A percentile compares a stretch with the other conserved stretches of the same genome.
Evolutionary conservation across 371 early-diverging fungal genomes (phyloP).

Genomic region (Circinella minor): DNA sequence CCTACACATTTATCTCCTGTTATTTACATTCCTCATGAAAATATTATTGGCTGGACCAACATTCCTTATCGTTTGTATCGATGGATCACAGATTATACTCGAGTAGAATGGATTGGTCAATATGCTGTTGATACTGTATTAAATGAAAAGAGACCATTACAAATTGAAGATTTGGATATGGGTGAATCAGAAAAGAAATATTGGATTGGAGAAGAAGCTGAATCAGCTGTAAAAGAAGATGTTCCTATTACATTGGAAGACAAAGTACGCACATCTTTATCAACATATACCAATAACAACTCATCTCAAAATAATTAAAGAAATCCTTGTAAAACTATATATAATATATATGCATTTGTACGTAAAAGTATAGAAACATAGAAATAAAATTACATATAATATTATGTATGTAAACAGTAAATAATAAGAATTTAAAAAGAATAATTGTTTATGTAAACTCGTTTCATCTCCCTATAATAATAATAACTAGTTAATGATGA

Average conservation of each 20-base stretch:
- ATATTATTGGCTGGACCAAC: constrained; percentile 70
- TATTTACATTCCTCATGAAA: constrained; percentile 70
- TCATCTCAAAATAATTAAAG: constrained; percentile 7
- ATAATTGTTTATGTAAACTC: too few relatives aligned
- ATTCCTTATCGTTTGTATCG: constrained; percentile 65
- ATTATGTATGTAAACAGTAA: neutral
- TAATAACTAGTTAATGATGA: too few relatives aligned
- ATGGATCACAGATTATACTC: constrained; percentile 63
- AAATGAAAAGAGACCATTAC: constrained; percentile 57
- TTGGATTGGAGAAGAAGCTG: constrained; percentile 53
- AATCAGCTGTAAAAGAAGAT: constrained; percentile 37
- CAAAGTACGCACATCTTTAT: constrained; percentile 34
- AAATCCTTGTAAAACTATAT: constrained; percentile 3
- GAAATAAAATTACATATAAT: neutral
- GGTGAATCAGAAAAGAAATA: constrained; percentile 60
- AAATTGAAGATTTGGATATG: constrained; percentile 53
- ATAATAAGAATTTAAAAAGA: too few relatives aligned
- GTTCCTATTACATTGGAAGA: constrained; percentile 45
- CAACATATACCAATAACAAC: constrained; percentile 45
- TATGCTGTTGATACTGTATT: constrained; percentile 61
- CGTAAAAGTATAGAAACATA: neutral
- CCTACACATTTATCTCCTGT: constrained; percentile 51
- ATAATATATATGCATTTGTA: neutral
- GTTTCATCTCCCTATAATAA: too few relatives aligned
- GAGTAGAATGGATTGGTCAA: constrained; percentile 60